Evolutionary conservation across 257 asterid genomes (phyloP).

Genomic region (Verbascum thapsus): DNA sequence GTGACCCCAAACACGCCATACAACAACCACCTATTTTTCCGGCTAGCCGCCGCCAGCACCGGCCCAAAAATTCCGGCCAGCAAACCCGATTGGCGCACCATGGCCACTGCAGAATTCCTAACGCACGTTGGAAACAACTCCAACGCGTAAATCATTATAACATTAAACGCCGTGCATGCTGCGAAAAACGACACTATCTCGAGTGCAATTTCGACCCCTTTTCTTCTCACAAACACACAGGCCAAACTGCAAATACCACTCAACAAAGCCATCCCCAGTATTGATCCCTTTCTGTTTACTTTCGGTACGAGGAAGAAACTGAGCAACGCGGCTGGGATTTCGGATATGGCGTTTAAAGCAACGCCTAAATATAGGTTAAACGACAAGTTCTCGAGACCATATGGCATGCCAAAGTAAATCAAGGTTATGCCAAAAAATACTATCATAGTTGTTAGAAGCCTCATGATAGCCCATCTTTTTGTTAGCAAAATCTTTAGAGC

Average conservation of each 20-base stretch:
- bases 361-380: constrained; percentile 41
- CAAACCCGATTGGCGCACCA: constrained; percentile 33
- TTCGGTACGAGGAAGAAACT: constrained; percentile 33
- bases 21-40: constrained; percentile 14
- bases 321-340: constrained; percentile 36
- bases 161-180: constrained; percentile 22
- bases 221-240: constrained; percentile 24
- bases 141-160: constrained; percentile 28
- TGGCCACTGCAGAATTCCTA: constrained; percentile 39
- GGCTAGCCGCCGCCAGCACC: constrained; percentile 30
- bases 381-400: constrained; percentile 43
- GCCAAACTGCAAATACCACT: constrained; percentile 37
- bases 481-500: constrained; percentile 7
- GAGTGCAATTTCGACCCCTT: constrained; percentile 31
- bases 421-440: constrained; percentile 46
- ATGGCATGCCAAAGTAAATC: constrained; percentile 50
- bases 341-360: constrained; percentile 37
- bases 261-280: constrained; percentile 31
- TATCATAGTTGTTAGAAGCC: neutral
- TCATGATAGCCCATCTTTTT: constrained; percentile 13
- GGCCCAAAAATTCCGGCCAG: constrained; percentile 38
- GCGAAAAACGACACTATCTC: constrained; percentile 29
- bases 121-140: constrained; percentile 44
- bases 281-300: constrained; percentile 29
- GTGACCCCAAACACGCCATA: constrained; percentile 35